Evolutionary conservation across 75 land plant genomes (phyloP).

Genomic region (Cupressus sempervirens): DNA sequence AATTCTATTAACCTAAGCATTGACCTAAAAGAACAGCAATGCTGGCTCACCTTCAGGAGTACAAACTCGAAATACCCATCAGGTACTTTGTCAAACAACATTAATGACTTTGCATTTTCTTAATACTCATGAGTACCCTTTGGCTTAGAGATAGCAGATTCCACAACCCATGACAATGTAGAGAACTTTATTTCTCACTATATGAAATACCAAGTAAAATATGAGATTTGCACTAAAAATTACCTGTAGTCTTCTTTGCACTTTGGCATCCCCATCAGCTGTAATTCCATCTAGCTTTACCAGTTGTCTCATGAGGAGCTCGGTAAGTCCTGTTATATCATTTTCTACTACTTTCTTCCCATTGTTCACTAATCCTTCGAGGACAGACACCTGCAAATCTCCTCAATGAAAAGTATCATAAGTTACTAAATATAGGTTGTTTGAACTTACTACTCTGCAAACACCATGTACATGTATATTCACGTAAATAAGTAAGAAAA

Average conservation of each 20-base stretch:
- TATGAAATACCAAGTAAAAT: not conserved
- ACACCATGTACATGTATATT: not conserved
- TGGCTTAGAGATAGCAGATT: too few species aligned
- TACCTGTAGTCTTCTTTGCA: conserved; percentile 56
- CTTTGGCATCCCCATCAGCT: conserved; percentile 44
- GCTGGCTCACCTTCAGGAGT: not conserved
- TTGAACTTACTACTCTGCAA: not conserved
- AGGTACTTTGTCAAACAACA: not conserved
- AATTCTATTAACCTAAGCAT: not conserved
- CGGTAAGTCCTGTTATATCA: conserved; percentile 52
- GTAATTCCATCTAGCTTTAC: conserved; percentile 52
- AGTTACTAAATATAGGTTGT: not conserved
- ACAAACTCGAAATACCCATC: not conserved
- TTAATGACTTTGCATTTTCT: too few species aligned
- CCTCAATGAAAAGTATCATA: conserved; percentile 5
- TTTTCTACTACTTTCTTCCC: conserved; percentile 56
- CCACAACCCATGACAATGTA: too few species aligned
- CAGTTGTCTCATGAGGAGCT: conserved; percentile 62
- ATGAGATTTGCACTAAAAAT: not conserved
- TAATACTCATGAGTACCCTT: too few species aligned
- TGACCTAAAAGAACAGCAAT: too few species aligned
- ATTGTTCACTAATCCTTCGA: conserved; percentile 40
- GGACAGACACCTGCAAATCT: conserved; percentile 31
- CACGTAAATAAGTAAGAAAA: not conserved
- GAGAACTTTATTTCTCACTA: not conserved